These are phyloP conservation scores for Spathaspora sp. DNA, from an alignment of 1,139 yeast species.

Conservation along the genomic window DNA sequence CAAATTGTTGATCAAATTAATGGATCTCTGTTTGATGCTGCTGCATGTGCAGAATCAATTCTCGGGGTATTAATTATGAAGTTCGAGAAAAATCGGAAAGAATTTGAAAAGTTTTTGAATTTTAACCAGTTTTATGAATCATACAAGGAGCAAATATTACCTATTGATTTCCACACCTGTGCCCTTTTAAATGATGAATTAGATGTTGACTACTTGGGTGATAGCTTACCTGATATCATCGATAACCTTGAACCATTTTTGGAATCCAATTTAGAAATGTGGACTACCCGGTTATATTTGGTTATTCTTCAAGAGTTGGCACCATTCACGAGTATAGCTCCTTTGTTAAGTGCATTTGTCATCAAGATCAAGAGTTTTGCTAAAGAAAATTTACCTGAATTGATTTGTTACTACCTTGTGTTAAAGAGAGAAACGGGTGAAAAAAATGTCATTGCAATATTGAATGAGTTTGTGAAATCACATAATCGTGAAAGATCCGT, in stretches of 20 bases:
- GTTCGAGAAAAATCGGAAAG: constrained; percentile 14
- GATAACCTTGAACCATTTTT: constrained; percentile 10
- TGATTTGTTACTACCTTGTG: constrained; percentile 23
- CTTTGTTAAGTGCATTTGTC: constrained; percentile 26
- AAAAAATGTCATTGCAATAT: constrained; percentile 9
- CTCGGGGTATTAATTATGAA: constrained; percentile 37
- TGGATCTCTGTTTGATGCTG: constrained; percentile 14
- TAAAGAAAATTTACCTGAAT: constrained; percentile 21
- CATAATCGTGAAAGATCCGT: constrained; percentile 14
- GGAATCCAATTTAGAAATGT: constrained; percentile 15
- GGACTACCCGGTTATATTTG: constrained; percentile 34
- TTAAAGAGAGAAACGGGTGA: constrained; percentile 15
- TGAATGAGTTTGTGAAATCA: constrained; percentile 14
- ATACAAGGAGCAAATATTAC: constrained; percentile 21
- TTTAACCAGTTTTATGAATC: constrained; percentile 17
- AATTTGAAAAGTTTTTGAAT: constrained; percentile 17
- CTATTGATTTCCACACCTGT: constrained; percentile 35
- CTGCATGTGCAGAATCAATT: constrained; percentile 36
- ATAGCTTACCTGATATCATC: constrained; percentile 15
- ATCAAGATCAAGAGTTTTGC: constrained; percentile 25
- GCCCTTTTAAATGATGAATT: constrained; percentile 28
- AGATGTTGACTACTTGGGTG: constrained; percentile 17
- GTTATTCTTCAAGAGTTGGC: constrained; percentile 35
- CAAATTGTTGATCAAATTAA: constrained; percentile 12
- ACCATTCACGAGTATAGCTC: constrained; percentile 19